Evolutionary conservation across 345 rosid species (phyloP).

Genomic region (Corchorus olitorius): DNA sequence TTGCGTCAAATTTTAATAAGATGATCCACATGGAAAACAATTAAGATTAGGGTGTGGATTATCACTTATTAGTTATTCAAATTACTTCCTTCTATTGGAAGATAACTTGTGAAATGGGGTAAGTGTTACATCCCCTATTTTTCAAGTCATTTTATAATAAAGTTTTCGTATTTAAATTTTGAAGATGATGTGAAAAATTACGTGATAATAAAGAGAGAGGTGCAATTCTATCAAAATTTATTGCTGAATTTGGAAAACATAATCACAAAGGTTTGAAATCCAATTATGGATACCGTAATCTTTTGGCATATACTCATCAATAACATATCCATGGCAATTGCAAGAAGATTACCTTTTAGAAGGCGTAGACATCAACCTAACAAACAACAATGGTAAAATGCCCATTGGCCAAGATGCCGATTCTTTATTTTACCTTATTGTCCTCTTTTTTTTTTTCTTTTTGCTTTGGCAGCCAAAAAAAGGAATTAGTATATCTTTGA

Average conservation of each 20-base stretch:
- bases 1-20: no score
- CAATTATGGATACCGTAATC: neutral
- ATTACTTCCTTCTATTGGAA: no score
- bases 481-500: no score
- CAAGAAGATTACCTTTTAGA: neutral
- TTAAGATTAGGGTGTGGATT: no score
- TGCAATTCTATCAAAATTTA: no score
- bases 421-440: neutral
- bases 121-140: no score
- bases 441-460: neutral
- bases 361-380: conserved; percentile 12
- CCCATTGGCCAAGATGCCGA: neutral
- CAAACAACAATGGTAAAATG: neutral
- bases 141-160: no score
- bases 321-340: neutral
- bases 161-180: neutral
- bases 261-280: neutral
- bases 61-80: no score
- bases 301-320: neutral
- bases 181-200: neutral
- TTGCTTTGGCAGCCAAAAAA: neutral
- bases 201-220: no score
- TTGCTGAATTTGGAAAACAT: neutral
- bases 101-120: no score
- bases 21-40: no score